Evolutionary conservation across 768 basidiomycete genomes (phyloP), one percentile per base, ranked within the genome.

Genomic region (Baorangia bicolor): DNA sequence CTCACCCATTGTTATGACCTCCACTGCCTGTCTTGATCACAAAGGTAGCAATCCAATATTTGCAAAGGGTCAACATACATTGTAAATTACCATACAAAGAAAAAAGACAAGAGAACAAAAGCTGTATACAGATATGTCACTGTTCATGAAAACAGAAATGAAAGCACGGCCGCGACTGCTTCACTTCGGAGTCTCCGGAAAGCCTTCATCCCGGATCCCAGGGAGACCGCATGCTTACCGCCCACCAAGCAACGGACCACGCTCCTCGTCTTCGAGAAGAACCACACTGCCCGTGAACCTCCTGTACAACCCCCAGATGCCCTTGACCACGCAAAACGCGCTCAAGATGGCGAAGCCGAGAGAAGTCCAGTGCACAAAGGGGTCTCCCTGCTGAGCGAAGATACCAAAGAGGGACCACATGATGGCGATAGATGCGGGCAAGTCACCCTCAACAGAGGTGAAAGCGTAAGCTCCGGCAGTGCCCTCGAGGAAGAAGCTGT

Each of bases 381-480:
- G 55, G 35, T 77, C 73, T 27, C 58, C 75, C 73, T 94, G 86
- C 67, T 90, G 83, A 27, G 81, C 85, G 65, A 91, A 98, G 75
- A 98, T 94, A 41, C 90, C 95, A 75, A 88, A 95, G 30, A 99
- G 80, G n/a, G 90, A 86, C 90, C 91, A 96, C 39, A 87, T 84
- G 67, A 98, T 93, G 58, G 90, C 94, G 62, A 94, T 82, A 23
- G 92, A 87, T 2, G 92, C 97, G 4, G 94, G 92, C 25, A 98
- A 80, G 68, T 98, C 97, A 54, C 96, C 96, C 70, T 95, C 91
- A 2, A 83, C 75, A 13, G 87, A 85, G 21, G 91, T 89, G 81
- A 96, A 96, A 35, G 95, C 92, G 71, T 99, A 99, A 2, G 92
- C 89, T n/a, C 86, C 91, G 6, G 92, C 87, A 13, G 93, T 95